Percentiles rank a stretch among this genome's conserved stretches.
Evolutionary conservation across 305 asterid genomes (phyloP).

Genomic region (Fraxinus albicans): DNA sequence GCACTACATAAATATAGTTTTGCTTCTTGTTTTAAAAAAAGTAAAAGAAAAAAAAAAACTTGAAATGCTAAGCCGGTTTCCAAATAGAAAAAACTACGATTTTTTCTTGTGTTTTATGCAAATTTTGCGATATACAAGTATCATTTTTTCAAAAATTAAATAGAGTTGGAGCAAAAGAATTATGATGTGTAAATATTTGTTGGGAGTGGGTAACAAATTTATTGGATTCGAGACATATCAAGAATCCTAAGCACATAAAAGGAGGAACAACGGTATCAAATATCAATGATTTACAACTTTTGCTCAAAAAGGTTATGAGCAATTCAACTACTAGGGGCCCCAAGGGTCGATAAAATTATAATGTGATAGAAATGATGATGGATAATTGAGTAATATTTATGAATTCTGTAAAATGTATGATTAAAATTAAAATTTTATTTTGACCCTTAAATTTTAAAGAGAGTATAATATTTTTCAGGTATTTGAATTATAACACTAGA

Average conservation of each 20-base stretch:
- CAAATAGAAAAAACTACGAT: not conserved
- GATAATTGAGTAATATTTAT: not conserved
- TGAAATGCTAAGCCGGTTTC: not conserved
- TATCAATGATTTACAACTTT: not conserved
- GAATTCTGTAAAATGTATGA: not conserved
- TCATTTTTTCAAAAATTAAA: not conserved
- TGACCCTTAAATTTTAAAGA: not conserved
- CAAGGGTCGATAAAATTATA: not conserved
- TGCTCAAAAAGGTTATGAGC: not conserved
- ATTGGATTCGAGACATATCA: conserved; percentile 11
- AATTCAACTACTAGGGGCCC: not conserved
- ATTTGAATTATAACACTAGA: not conserved
- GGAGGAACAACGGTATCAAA: not conserved
- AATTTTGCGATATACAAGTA: not conserved
- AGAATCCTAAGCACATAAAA: not conserved
- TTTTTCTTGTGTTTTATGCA: not conserved
- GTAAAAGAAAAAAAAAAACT: not conserved
- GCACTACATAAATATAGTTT: not conserved
- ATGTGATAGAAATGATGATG: not conserved
- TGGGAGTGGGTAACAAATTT: conserved; percentile 1
- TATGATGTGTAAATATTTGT: conserved; percentile 3
- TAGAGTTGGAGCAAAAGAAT: not conserved
- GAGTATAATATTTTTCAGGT: not conserved
- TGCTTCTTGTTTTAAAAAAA: too few species aligned
- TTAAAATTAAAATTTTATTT: too few species aligned